phyloP scores from a whole-genome alignment of 495 filamentous ascomycete species.

The Neurospora tetrasperma region DNA sequence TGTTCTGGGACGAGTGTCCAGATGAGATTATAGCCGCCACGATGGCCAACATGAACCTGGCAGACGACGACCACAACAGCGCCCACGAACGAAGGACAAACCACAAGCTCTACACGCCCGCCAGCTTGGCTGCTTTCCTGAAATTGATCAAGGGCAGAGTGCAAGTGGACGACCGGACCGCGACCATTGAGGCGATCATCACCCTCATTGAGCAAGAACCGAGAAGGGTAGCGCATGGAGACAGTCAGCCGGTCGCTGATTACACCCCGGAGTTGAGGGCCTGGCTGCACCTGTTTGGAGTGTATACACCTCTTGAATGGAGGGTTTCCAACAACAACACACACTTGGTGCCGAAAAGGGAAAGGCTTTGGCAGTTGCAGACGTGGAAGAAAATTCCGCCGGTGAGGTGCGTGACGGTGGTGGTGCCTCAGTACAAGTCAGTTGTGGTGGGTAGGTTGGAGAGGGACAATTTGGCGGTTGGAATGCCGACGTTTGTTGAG shows the following conservation, averaged over 20 bases:
- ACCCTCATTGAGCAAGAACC: not conserved
- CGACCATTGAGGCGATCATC: not conserved
- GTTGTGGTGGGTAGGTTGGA: constrained; percentile 15
- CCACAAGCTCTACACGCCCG: not conserved
- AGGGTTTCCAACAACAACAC: not conserved
- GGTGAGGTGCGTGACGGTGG: constrained; percentile 27
- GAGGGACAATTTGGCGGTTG: not conserved
- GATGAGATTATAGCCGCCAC: not conserved
- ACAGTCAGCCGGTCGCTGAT: not conserved
- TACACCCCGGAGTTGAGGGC: not conserved
- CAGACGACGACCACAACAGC: not conserved
- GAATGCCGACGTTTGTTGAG: constrained; percentile 6
- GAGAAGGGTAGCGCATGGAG: not conserved
- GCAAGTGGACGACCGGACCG: not conserved
- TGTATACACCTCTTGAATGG: not conserved
- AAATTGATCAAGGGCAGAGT: not conserved
- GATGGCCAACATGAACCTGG: rapidly evolving
- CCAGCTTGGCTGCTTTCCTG: not conserved
- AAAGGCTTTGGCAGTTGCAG: constrained; percentile 11
- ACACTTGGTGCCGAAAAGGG: not conserved
- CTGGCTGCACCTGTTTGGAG: not conserved
- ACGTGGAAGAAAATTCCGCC: constrained; percentile 18
- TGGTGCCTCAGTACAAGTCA: constrained; percentile 18
- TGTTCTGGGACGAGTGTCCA: constrained; percentile 2
- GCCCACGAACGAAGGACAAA: not conserved